phyloP scores from a whole-genome alignment of 495 filamentous ascomycete species.

The Lophiostoma macrostomum region DNA sequence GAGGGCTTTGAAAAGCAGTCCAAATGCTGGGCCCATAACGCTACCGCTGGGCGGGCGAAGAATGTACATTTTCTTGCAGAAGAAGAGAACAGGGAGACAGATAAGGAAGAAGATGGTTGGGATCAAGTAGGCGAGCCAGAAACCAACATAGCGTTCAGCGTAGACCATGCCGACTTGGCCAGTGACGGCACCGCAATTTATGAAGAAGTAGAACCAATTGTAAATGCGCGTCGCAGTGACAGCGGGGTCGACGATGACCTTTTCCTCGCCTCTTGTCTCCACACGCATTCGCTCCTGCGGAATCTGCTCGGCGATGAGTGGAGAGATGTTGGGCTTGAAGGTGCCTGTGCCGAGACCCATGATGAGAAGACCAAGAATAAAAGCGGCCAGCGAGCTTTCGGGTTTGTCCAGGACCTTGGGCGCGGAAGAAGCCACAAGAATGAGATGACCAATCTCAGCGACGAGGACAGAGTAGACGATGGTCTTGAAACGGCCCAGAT shows the following conservation, averaged over 20 bases:
- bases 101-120: slow-evolving; percentile 27
- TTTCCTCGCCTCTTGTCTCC: slow-evolving; percentile 34
- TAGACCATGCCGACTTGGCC: slow-evolving; percentile 60
- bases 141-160: slow-evolving; percentile 71
- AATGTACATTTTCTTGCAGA: slow-evolving; percentile 28
- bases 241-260: slow-evolving; percentile 67
- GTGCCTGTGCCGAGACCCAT: slow-evolving; percentile 65
- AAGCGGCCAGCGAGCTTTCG: slow-evolving; percentile 53
- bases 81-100: slow-evolving; percentile 19
- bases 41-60: slow-evolving; percentile 17
- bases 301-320: slow-evolving; percentile 58
- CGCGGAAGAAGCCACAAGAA: slow-evolving; percentile 61
- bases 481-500: slow-evolving; percentile 68
- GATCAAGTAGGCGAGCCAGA: slow-evolving; percentile 59
- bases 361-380: slow-evolving; percentile 61
- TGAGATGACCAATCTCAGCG: slow-evolving; percentile 63
- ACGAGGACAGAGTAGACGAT: slow-evolving; percentile 57
- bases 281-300: slow-evolving; percentile 40
- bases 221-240: slow-evolving; percentile 61
- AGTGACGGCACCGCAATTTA: slow-evolving; percentile 63
- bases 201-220: slow-evolving; percentile 65
- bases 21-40: slow-evolving; percentile 27
- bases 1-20: slow-evolving; percentile 13
- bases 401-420: slow-evolving; percentile 57
- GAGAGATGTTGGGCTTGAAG: slow-evolving; percentile 64